phyloP scores from a whole-genome alignment of 2,329 filamentous ascomycete genomes.

The Grosmannia penicillata region DNA sequence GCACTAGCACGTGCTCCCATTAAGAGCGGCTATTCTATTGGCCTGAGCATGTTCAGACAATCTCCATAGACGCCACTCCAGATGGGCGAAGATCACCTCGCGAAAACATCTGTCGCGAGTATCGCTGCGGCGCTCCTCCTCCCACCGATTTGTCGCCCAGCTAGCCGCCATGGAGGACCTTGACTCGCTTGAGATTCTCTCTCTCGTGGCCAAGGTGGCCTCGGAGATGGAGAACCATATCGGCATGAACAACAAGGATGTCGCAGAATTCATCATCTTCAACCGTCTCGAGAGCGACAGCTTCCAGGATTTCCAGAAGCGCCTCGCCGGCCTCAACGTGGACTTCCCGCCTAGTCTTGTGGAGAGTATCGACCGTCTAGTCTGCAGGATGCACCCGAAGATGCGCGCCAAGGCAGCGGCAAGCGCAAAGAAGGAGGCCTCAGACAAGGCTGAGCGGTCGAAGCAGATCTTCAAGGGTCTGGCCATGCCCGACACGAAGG shows the following conservation, averaged over 20 bases:
- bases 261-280: constrained; percentile 91
- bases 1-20: too few relatives aligned
- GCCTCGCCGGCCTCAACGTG: constrained; percentile 61
- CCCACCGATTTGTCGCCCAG: neutral
- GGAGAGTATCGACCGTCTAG: constrained; percentile 80
- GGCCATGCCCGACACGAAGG: constrained; percentile 65
- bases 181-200: constrained; percentile 79
- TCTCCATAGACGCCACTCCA: too few relatives aligned
- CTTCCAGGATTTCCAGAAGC: constrained; percentile 58
- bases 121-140: neutral
- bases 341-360: constrained; percentile 77
- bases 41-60: too few relatives aligned
- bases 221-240: constrained; percentile 91
- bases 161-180: constrained; percentile 65
- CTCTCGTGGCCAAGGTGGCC: constrained; percentile 86
- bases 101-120: too few relatives aligned
- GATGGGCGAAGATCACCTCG: too few relatives aligned
- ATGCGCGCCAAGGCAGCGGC: constrained; percentile 46
- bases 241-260: constrained; percentile 80
- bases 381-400: constrained; percentile 81
- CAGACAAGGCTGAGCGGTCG: constrained; percentile 23
- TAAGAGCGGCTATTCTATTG: too few relatives aligned
- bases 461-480: constrained; percentile 78
- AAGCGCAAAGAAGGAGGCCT: constrained; percentile 20
- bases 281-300: constrained; percentile 64